Base-by-base conservation (phyloP, 169 alveolate species). In the Besnoitia besnoiti region DNA sequence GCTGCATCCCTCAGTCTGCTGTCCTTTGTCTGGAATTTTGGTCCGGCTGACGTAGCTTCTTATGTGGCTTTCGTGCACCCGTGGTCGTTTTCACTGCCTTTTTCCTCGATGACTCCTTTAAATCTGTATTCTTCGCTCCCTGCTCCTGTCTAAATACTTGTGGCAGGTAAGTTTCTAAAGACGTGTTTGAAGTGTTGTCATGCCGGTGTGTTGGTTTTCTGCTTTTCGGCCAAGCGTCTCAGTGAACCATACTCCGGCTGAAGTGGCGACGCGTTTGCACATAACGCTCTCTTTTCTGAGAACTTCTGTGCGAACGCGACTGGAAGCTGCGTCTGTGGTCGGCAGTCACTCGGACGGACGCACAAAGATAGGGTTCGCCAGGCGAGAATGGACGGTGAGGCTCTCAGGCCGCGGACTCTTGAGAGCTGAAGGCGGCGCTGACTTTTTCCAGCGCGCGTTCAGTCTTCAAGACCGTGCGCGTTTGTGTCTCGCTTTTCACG, bases 321-420 rank as follows among this genome's bases (percentile, higher is more conserved):
- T 55, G 67, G 67, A 55, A 55, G 67, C 67, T 55, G 67, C 67
- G 67, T 55, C 67, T 55, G 67, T 55, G 27, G 67, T 55, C 67
- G 67, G 67, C 27, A 55, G 67, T 55, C 67, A 55, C 67, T 55
- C 3, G 12, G 67, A n/a, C 24, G 67, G 67, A 55, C 67, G 67
- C 67, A 55, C 33, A 55, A 0, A n/a, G n/a, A n/a, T n/a, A n/a
- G n/a, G n/a, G n/a, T n/a, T n/a, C n/a, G n/a, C n/a, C n/a, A n/a
- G n/a, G n/a, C n/a, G n/a, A n/a, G n/a, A n/a, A n/a, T n/a, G n/a
- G n/a, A n/a, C n/a, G n/a, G n/a, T n/a, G n/a, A n/a, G n/a, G n/a
- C n/a, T n/a, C n/a, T n/a, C n/a, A n/a, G n/a, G n/a, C n/a, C n/a
- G n/a, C n/a, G n/a, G n/a, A n/a, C n/a, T n/a, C n/a, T n/a, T n/a